Base-by-base conservation (phyloP, 345 rosid genomes). In the Mangifera indica region DNA sequence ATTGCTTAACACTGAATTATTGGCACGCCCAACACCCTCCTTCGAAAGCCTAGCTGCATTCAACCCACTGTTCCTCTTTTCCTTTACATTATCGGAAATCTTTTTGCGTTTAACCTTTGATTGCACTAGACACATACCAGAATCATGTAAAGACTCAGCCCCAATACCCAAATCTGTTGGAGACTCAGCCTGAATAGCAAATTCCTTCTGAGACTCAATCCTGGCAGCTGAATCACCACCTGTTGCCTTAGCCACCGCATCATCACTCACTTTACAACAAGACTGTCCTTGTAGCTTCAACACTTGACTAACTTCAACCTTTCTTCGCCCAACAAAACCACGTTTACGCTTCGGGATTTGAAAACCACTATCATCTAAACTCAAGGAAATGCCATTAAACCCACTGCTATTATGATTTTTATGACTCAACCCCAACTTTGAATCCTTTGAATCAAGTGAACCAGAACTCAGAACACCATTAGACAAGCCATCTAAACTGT, bases 261-360 rank as follows among this genome's bases (percentile, higher is more conserved):
- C 85, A 29, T 53, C 73, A 69, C 58, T 88, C 66, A 65, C 80
- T 63, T 72, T 73, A 56, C 79, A 77, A 78, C 61, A 71, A 56
- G 84, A 78, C 34, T 71, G 77, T 62, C 72, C 88, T n/a, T 52
- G 79, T 56, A 71, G 72, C 77, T 83, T 88, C 63, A 79, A 74
- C 61, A 60, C 81, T 22, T 67, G 78, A 79, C 76, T 73, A 66
- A 71, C 80, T 76, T 89, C 89, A 65, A 76, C 75, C 77, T 91
- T 92, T 67, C 81, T 91, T 53, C 97, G 86, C 60, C 99, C 90
- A 53, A 86, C 85, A 76, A 84, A 84, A 60, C 87, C 98, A 1
- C 99, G 87, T 72, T 89, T 95, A 8, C 97, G 90, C 82, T 87
- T 92, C 5, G 99, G 99, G 18, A 95, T 84, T 70, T 74, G 81